Conservation (phyloP, 768 basidiomycete species). For the Termitomyces eurrhizus region DNA sequence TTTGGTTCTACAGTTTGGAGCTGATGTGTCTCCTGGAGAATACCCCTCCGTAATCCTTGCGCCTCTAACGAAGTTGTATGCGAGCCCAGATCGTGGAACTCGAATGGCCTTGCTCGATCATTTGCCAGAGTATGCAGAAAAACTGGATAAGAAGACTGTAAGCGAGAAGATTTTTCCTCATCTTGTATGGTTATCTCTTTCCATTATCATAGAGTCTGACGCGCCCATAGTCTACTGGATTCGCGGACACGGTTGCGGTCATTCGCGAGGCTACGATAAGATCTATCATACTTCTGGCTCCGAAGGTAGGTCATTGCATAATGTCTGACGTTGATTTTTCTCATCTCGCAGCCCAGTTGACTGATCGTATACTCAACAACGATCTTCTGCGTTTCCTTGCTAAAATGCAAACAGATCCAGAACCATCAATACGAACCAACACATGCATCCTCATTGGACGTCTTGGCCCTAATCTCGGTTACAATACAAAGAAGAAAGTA, state of each 20-base stretch:
- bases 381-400: conserved; percentile 92
- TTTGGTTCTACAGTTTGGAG: conserved; percentile 77
- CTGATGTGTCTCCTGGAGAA: conserved; percentile 63
- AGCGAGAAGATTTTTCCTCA: conserved; percentile 91
- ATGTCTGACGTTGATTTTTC: neutral
- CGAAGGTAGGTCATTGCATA: conserved; percentile 52
- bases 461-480: conserved; percentile 78
- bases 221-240: conserved; percentile 81
- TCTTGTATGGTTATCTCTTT: conserved; percentile 49
- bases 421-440: conserved; percentile 95
- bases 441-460: conserved; percentile 95
- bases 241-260: conserved; percentile 89
- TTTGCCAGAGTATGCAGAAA: conserved; percentile 79
- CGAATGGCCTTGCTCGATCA: conserved; percentile 92
- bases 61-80: conserved; percentile 80
- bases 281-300: conserved; percentile 76
- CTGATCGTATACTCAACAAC: conserved; percentile 91
- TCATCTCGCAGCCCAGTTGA: conserved; percentile 52
- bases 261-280: conserved; percentile 94
- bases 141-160: conserved; percentile 81
- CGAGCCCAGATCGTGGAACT: conserved; percentile 88
- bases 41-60: conserved; percentile 66
- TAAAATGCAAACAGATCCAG: conserved; percentile 87
- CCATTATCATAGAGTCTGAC: conserved; percentile 2
- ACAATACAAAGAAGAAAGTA: conserved; percentile 93